Percentiles rank a stretch among this genome's conserved stretches.
Conservation (phyloP, 495 filamentous ascomycete genomes). For the Xylaria curta region DNA sequence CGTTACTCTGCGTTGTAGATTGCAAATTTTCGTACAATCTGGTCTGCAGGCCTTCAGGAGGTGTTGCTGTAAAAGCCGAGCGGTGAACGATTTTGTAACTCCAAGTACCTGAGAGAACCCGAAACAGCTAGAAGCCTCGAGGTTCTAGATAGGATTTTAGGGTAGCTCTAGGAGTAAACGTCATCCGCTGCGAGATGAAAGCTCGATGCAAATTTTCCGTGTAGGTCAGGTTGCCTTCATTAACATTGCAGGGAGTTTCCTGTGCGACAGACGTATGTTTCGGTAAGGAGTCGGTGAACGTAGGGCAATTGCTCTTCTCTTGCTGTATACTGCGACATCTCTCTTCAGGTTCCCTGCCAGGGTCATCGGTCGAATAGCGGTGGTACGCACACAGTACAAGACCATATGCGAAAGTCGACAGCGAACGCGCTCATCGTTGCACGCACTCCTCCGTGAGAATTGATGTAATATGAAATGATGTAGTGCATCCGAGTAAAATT, state of each 20-base stretch:
- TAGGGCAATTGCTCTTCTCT: background rate
- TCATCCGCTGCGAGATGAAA: background rate
- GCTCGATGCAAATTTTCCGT: conserved; percentile 1
- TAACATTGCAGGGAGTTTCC: background rate
- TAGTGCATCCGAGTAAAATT: background rate
- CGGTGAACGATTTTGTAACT: conserved; percentile 21
- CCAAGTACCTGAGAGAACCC: conserved; percentile 5
- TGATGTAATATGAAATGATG: background rate
- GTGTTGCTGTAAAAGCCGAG: background rate
- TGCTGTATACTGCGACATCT: background rate
- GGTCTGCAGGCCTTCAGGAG: conserved; percentile 6
- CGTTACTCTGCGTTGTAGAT: conserved; percentile 2
- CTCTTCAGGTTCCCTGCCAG: background rate
- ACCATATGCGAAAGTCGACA: background rate
- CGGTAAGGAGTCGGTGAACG: conserved; percentile 14
- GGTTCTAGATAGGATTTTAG: background rate
- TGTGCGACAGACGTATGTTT: conserved; percentile 6
- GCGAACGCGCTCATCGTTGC: background rate
- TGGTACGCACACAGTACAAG: background rate
- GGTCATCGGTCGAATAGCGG: background rate
- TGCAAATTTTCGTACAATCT: conserved; percentile 7
- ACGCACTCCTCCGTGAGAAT: conserved; percentile 6
- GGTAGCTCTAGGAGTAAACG: background rate
- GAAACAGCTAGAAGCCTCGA: background rate
- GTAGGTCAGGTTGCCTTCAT: conserved; percentile 13